Conservation (phyloP, 2,329 filamentous ascomycete genomes). For the Sporothrix brasiliensis region DNA sequence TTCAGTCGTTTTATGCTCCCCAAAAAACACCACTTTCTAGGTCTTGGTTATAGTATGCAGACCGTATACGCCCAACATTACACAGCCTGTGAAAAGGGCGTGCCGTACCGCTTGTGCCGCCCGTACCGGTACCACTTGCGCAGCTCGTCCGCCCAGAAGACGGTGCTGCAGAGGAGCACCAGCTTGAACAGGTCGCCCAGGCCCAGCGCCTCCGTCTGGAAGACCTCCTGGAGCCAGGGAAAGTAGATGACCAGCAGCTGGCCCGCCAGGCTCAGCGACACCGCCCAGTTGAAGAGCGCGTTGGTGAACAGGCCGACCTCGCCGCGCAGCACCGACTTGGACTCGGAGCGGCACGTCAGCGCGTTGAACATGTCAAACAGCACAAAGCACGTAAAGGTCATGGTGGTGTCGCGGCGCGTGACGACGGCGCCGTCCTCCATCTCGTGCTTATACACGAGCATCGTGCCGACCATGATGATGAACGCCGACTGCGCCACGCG, state of each 20-base stretch:
- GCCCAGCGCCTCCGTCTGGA: conserved; percentile 87
- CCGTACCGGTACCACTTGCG: conserved; percentile 76
- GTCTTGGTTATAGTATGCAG: not conserved
- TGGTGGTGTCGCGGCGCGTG: conserved; percentile 92
- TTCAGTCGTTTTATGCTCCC: not conserved
- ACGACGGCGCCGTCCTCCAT: conserved; percentile 83
- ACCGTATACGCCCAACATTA: not conserved
- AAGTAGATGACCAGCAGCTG: conserved; percentile 93
- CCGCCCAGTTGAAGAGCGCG: conserved; percentile 94
- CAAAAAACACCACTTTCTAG: not conserved
- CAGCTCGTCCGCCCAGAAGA: conserved; percentile 93
- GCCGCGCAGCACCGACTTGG: conserved; percentile 83
- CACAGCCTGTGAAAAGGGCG: conserved; percentile 51
- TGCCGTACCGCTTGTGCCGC: conserved; percentile 55
- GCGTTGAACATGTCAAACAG: conserved; percentile 99
- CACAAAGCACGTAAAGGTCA: conserved; percentile 99
- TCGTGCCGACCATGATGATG: conserved; percentile 90
- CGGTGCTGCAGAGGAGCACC: conserved; percentile 76
- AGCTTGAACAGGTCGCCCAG: conserved; percentile 74
- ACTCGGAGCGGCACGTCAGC: conserved; percentile 85
- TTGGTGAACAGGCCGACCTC: conserved; percentile 85
- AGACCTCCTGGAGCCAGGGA: conserved; percentile 88
- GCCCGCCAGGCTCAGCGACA: conserved; percentile 78
- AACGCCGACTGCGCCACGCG: conserved; percentile 84
- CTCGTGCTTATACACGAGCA: conserved; percentile 87